Evolutionary conservation across 345 rosid genomes (phyloP), one percentile per base, ranked within the genome.

Genomic region (Eucalyptus erythrocorys): DNA sequence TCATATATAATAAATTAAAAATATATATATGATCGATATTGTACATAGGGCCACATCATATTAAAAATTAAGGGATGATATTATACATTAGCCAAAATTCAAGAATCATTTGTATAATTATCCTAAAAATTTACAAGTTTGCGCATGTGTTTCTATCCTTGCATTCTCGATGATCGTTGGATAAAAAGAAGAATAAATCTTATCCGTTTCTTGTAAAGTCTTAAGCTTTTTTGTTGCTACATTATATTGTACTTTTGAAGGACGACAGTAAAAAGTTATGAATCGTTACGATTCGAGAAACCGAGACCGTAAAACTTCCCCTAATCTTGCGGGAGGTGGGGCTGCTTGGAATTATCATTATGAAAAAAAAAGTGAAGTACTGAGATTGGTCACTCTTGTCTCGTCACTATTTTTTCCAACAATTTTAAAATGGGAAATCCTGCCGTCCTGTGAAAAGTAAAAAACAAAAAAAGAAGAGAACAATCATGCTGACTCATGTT

Each of bases 391-490:
- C 82, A 37, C 13, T 5, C 45, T 68, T 37, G 24, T 68, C 22
- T 68, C 22, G 15, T 68, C 80, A 8, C 42, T 71, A 34, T 37
- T 71, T 71, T 37, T 19, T 19, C 26, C 43, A 34, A 16, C 81
- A 9, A 34, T 34, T 71, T 64, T 64, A 30, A 30, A 64, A 14
- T 64, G 71, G 21, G n/a, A n/a, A 64, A 4, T 13, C 71, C 13
- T n/a, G 37, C 71, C 34, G 7, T n/a, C 71, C 2, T 32, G 0
- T 0, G 4, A 27, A 59, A 59, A 59, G 0, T 0, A 27, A 16
- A 61, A 30, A 3, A 6, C 13, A 0, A 30, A 61, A 30, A 30
- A 30, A 61, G 4, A 30, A 64, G 37, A n/a, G 34, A 64, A 64
- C 14, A 64, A 64, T n/a, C 37, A 30, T 64, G 37, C 19, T 13